Conservation (phyloP, 1,284 basidiomycete genomes). For the Ustilago vetiveriae region DNA sequence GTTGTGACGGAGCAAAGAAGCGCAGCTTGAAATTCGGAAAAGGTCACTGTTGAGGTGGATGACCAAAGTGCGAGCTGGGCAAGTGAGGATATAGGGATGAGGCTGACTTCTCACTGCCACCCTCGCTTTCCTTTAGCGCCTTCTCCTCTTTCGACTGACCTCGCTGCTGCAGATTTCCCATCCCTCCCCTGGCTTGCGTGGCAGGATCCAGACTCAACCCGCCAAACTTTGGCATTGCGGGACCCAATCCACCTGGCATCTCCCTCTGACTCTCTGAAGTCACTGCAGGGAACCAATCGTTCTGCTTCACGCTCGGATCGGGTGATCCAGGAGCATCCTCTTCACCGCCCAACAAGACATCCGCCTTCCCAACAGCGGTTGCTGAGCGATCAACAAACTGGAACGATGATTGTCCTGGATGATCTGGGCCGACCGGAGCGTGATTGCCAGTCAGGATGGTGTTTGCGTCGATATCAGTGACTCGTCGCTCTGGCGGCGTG, state of each 20-base stretch:
- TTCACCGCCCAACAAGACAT: conserved; percentile 4
- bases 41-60: not conserved
- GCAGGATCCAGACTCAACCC: too few relatives aligned
- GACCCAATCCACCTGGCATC: conserved; percentile 7
- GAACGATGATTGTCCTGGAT: not conserved
- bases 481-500: conserved; percentile 9
- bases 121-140: too few relatives aligned
- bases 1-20: too few relatives aligned
- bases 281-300: not conserved
- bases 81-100: not conserved
- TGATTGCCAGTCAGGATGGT: not conserved
- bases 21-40: too few relatives aligned
- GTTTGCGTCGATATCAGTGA: conserved; percentile 14
- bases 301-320: not conserved
- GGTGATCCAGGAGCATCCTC: conserved; percentile 28
- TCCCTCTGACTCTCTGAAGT: not conserved
- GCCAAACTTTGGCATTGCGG: conserved; percentile 2
- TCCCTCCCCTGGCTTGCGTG: too few relatives aligned
- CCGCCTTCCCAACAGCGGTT: too few relatives aligned
- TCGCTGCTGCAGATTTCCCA: too few relatives aligned
- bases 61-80: not conserved
- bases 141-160: too few relatives aligned
- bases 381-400: conserved; percentile 6
- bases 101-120: too few relatives aligned
- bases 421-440: conserved; percentile 4